Percentiles rank a stretch among this genome's conserved stretches.
phyloP scores from a whole-genome alignment of 192 early-diverging fungal genomes.

The Backusella tuberculispora region DNA sequence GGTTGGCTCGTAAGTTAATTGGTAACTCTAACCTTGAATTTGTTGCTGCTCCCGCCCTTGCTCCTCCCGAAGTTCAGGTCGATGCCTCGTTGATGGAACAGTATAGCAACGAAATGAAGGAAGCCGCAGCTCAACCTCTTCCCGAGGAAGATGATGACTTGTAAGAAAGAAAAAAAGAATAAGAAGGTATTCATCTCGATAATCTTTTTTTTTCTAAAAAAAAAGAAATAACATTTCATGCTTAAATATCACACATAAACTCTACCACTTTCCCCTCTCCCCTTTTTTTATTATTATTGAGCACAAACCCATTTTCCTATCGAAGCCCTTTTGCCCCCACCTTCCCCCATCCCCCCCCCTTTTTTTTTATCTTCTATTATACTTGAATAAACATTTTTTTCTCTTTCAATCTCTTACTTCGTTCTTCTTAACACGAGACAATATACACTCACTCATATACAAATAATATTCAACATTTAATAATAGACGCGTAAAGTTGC shows the following conservation, averaged over 20 bases:
- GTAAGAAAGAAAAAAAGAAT: constrained; percentile 32
- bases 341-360: neutral
- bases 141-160: constrained; percentile 69
- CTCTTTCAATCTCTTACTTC: too few relatives aligned
- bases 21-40: constrained; percentile 96
- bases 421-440: neutral
- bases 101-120: constrained; percentile 81
- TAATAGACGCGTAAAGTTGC: neutral
- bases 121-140: constrained; percentile 84
- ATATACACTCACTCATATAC: neutral
- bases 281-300: neutral
- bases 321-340: neutral
- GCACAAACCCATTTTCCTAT: neutral
- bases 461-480: too few relatives aligned
- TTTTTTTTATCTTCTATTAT: neutral
- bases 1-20: constrained; percentile 97
- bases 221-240: too few relatives aligned
- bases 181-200: too few relatives aligned
- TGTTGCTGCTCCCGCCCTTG: constrained; percentile 95
- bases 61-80: constrained; percentile 91
- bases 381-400: neutral
- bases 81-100: constrained; percentile 76
- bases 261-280: too few relatives aligned
- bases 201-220: too few relatives aligned
- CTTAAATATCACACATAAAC: too few relatives aligned